phyloP scores from a whole-genome alignment of 2,329 filamentous ascomycete species.

The Cryphonectria parasitica region DNA sequence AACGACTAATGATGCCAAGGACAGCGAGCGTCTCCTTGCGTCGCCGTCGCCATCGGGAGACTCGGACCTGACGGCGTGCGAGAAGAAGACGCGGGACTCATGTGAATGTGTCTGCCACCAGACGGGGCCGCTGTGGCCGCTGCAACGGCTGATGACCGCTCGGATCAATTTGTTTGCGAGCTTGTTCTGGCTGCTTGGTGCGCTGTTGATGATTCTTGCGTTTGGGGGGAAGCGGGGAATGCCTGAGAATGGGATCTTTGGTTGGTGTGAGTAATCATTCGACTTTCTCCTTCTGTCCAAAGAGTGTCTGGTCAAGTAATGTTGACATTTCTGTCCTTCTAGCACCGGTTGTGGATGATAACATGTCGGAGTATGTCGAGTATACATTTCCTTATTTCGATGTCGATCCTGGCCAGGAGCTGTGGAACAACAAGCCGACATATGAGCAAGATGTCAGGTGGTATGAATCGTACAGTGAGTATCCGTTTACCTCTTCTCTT shows the following conservation, averaged over 20 bases:
- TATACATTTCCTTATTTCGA: constrained; percentile 22
- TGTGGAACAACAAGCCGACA: constrained; percentile 21
- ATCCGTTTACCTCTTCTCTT: background rate
- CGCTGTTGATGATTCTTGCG: constrained; percentile 9
- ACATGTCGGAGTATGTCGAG: constrained; percentile 15
- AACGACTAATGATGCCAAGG: constrained; percentile 1
- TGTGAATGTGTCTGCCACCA: constrained; percentile 10
- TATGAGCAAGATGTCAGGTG: constrained; percentile 19
- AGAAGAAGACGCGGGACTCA: background rate
- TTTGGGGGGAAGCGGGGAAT: background rate
- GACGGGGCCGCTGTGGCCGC: background rate
- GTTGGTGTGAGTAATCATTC: constrained; percentile 13
- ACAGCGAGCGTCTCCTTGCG: constrained; percentile 18
- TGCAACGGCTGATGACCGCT: background rate
- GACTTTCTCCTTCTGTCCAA: background rate
- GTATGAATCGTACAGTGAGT: constrained; percentile 21
- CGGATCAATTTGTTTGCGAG: constrained; percentile 13
- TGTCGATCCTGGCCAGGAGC: constrained; percentile 15
- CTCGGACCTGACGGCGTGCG: constrained; percentile 8
- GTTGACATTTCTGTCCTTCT: background rate
- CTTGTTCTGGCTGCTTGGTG: constrained; percentile 18
- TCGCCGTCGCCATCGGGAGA: constrained; percentile 12
- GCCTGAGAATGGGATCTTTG: constrained; percentile 18
- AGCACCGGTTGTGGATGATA: constrained; percentile 17
- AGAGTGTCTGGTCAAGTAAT: background rate